phyloP scores from a whole-genome alignment of 352 stramenopile species.

The Phytopythium helicoides region DNA sequence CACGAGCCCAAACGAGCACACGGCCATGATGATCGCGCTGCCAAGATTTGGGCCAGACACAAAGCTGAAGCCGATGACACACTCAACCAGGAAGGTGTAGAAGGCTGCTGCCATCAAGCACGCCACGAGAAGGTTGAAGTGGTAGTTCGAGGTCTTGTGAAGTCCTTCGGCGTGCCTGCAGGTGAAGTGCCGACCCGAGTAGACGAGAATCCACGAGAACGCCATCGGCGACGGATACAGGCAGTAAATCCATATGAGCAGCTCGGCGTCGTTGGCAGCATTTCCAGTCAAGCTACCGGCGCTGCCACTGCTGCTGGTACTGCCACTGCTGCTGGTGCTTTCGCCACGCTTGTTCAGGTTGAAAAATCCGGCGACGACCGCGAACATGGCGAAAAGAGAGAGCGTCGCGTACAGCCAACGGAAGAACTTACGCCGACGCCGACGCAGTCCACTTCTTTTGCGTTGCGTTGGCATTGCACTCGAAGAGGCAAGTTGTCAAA shows the following conservation, averaged over 20 bases:
- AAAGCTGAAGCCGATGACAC: slow-evolving; percentile 54
- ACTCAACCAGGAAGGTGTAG: slow-evolving; percentile 50
- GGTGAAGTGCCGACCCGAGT: slow-evolving; percentile 77
- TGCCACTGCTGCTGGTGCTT: slow-evolving; percentile 61
- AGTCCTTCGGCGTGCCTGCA: slow-evolving; percentile 71
- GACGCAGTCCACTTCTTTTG: slow-evolving; percentile 21
- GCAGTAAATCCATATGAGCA: slow-evolving; percentile 70
- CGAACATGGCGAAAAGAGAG: slow-evolving; percentile 73
- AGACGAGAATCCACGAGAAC: slow-evolving; percentile 69
- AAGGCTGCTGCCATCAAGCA: slow-evolving; percentile 47
- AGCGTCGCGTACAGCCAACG: slow-evolving; percentile 65
- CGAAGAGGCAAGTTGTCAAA: too few species aligned
- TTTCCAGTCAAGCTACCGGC: too few species aligned
- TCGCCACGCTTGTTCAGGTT: slow-evolving; percentile 49
- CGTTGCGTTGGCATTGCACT: too few species aligned
- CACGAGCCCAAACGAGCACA: slow-evolving; percentile 65
- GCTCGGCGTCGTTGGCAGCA: too few species aligned
- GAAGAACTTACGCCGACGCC: slow-evolving; percentile 70
- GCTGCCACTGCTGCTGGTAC: slow-evolving; percentile 11
- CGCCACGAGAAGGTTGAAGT: slow-evolving; percentile 74
- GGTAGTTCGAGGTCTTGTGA: slow-evolving; percentile 71
- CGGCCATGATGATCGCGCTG: slow-evolving; percentile 51
- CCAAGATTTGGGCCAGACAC: slow-evolving; percentile 55
- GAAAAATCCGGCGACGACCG: slow-evolving; percentile 70
- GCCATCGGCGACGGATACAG: slow-evolving; percentile 67